These are phyloP conservation scores for Akebia trifoliata DNA, from an alignment of 164 flowering plant genomes.

Conservation along the genomic window DNA sequence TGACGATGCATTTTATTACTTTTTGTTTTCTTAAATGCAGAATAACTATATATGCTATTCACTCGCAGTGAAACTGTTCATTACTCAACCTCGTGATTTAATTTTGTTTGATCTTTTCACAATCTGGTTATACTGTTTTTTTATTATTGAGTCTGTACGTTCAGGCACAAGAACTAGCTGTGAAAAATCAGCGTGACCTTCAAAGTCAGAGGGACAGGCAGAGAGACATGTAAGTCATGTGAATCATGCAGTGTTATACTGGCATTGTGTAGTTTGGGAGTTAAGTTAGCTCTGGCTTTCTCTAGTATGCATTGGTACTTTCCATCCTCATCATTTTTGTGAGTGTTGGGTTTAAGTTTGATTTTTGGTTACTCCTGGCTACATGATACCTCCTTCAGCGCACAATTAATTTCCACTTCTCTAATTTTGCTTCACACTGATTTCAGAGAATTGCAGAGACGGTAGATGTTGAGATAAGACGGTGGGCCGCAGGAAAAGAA, in stretches of 20 bases:
- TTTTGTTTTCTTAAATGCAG: not conserved
- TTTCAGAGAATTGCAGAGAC: conserved; percentile 73
- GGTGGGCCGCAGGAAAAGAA: conserved; percentile 94
- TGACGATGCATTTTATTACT: no score
- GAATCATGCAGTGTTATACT: not conserved
- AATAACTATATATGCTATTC: not conserved
- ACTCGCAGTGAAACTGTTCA: not conserved
- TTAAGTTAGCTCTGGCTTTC: not conserved
- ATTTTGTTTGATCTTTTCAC: not conserved
- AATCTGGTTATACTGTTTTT: not conserved
- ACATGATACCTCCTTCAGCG: not conserved
- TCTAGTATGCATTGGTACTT: not conserved
- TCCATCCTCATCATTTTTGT: not conserved
- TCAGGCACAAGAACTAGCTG: conserved; percentile 80
- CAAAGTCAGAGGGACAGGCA: conserved; percentile 74
- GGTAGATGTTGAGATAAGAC: conserved; percentile 65
- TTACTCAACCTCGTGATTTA: not conserved
- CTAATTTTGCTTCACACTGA: not conserved
- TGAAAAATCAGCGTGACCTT: conserved; percentile 78
- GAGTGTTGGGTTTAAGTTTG: not conserved
- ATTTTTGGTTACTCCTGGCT: not conserved
- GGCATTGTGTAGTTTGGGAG: not conserved
- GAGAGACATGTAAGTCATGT: conserved; percentile 64
- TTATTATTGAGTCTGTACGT: conserved; percentile 9
- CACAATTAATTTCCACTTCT: not conserved